Evolutionary conservation across 257 asterid species (phyloP), one percentile per base, ranked within the genome.

Genomic region (Capsicum baccatum): DNA sequence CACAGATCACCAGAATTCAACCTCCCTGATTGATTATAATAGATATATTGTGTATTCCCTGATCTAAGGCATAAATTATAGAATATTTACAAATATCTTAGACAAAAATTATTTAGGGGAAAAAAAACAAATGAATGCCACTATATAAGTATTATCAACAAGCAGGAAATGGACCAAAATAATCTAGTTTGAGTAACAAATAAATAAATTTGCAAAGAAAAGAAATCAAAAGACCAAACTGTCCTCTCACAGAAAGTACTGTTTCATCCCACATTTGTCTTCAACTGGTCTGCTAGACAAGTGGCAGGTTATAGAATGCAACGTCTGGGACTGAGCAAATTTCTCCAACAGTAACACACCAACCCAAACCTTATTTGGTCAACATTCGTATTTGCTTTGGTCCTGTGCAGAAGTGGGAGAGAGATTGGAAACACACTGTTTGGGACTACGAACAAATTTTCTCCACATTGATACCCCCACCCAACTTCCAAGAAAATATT

Each of bases 241-340:
- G 44, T 26, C 44, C 50, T 50, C 62, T 74, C 11, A 44, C 37
- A 19, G n/a, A 12, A 74, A 26, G 62, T 74, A 13, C 47, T 74
- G 42, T 12, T 50, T 50, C 42, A 74, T 50, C 47, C 80, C 44
- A 74, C n/a, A 54, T 21, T 74, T 50, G 62, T 74, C 80, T 50
- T 74, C 80, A 74, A 73, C 60, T 73, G 58, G 59, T 73, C 60
- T 73, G 1, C 59, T 73, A 73, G 80, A 74, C 17, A 50, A 74
- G 47, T 48, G 60, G 19, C 60, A 74, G 60, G 58, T 74, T 21
- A 50, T 44, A 74, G 50, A 48, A 74, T 48, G 60, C 59, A 48
- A 6, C 50, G 39, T 11, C 44, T 19, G 19, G 63, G 81, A 52
- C 63, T 74, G 62, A 52, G 14, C 63, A 26, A 52, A 52, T 52